These are phyloP conservation scores for Lepidium aucheri DNA, from an alignment of 345 rosid species.

Conservation along the genomic window DNA sequence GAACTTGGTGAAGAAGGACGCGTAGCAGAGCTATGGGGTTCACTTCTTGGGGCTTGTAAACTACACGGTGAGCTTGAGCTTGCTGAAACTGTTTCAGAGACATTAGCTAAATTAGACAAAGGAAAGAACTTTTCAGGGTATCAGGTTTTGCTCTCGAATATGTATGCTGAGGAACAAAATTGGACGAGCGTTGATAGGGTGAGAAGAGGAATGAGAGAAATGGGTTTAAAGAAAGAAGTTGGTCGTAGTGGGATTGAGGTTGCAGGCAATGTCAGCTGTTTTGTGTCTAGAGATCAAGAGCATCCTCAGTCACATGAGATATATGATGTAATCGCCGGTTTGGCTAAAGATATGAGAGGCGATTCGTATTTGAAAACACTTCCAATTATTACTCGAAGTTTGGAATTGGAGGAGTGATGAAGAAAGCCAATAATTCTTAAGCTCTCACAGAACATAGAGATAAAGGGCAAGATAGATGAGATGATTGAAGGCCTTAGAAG, in stretches of 20 bases:
- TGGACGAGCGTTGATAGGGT: slow-evolving; percentile 63
- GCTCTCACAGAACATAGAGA: not conserved
- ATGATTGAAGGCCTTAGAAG: not conserved
- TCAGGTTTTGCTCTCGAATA: slow-evolving; percentile 81
- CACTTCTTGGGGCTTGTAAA: slow-evolving; percentile 76
- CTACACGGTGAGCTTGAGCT: slow-evolving; percentile 54
- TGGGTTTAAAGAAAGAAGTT: slow-evolving; percentile 62
- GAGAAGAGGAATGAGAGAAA: slow-evolving; percentile 68
- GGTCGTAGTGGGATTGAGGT: slow-evolving; percentile 70
- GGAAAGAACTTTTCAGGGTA: slow-evolving; percentile 44
- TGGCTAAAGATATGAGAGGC: slow-evolving; percentile 45
- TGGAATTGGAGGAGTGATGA: slow-evolving; percentile 17
- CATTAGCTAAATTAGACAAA: slow-evolving; percentile 40
- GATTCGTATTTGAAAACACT: slow-evolving; percentile 4
- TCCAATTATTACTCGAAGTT: slow-evolving; percentile 5
- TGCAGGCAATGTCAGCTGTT: slow-evolving; percentile 46
- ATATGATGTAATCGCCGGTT: slow-evolving; percentile 43
- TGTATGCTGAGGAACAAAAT: slow-evolving; percentile 68
- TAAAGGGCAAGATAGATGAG: not conserved
- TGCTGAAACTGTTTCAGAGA: slow-evolving; percentile 53
- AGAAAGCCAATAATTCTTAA: not conserved
- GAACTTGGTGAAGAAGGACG: slow-evolving; percentile 64
- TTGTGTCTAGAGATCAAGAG: slow-evolving; percentile 58
- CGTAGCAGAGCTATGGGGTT: slow-evolving; percentile 73
- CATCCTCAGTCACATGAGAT: slow-evolving; percentile 48